Evolutionary conservation across 2,329 filamentous ascomycete genomes (phyloP), one percentile per base, ranked within the genome.

Genomic region (Bipolaris oryzae): DNA sequence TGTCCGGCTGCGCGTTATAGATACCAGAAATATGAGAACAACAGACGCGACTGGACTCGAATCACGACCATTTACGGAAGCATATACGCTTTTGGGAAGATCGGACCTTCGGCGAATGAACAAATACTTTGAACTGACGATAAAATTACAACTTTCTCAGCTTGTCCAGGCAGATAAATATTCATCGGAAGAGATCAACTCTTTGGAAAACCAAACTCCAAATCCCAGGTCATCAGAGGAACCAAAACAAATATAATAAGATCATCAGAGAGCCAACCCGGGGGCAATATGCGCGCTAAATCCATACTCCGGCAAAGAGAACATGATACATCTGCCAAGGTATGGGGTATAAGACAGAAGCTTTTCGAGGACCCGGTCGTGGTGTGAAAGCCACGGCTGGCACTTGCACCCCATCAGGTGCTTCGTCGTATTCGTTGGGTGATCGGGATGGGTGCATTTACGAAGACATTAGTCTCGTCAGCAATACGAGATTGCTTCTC

Each of bases 361-460:
- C 46, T 57, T 47, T 53, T 57, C 50, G 23, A 18, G 28, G 31
- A 28, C 44, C 34, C 45, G 50, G 33, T 44, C 31, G 35, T 50
- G 37, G 43, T 28, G 20, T n/a, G 33, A 38, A 49, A 37, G 45
- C 25, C 38, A 53, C 23, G 35, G 44, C 13, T 25, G 33, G 33
- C 31, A 18, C 18, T 7, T 44, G 23, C 25, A 35, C 25, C 23
- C 25, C 21, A 37, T 70, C 56, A 71, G 55, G 57, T 52, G 53
- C 64, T 70, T 50, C 74, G 65, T 57, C 74, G 68, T 65, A 68
- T 64, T 50, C 70, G 63, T 48, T 75, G 70, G 31, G 63, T 68
- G 21, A 78, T 73, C 5, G 73, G 65, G 23, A 78, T 68, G 11
- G 76, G 76, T 53, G 74, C 69, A 50, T 78, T 78, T 9, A 78